Percentiles rank a stretch among this genome's conserved stretches.
Evolutionary conservation across 129 eudicot species (phyloP).

Genomic region (Chrysanthemum lavandulifolium): DNA sequence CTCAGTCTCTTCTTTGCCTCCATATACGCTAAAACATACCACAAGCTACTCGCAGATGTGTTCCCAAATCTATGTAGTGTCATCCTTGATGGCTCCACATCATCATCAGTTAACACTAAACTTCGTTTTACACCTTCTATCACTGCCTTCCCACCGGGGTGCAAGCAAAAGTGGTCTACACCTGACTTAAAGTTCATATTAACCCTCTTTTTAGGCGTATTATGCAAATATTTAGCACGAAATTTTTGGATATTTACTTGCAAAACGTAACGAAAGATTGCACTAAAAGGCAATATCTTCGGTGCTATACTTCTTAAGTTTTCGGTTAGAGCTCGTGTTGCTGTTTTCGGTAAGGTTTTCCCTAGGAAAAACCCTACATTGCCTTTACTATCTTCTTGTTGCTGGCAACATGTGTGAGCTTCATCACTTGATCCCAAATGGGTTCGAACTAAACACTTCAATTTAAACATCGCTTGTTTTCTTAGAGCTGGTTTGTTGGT

Average conservation of each 20-base stretch:
- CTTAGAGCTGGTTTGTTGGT: slow-evolving; percentile 24
- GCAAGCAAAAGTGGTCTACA: slow-evolving; percentile 42
- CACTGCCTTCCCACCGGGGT: slow-evolving; percentile 55
- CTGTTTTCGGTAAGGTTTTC: slow-evolving; percentile 74
- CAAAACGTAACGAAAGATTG: slow-evolving; percentile 44
- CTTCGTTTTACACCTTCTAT: slow-evolving; percentile 39
- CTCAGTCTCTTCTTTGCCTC: slow-evolving; percentile 50
- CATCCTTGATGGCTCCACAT: slow-evolving; percentile 54
- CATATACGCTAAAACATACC: slow-evolving; percentile 64
- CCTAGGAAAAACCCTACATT: slow-evolving; percentile 62
- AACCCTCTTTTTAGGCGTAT: not conserved
- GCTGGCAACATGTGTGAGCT: slow-evolving; percentile 56
- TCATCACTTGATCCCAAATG: slow-evolving; percentile 79
- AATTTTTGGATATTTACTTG: slow-evolving; percentile 1
- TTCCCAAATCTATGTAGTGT: slow-evolving; percentile 53
- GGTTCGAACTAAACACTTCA: slow-evolving; percentile 68
- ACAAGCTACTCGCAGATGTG: slow-evolving; percentile 52
- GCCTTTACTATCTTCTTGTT: slow-evolving; percentile 64
- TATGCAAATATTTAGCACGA: not conserved
- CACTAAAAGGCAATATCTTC: slow-evolving; percentile 63
- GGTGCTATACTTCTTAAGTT: slow-evolving; percentile 65
- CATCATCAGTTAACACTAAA: slow-evolving; percentile 36
- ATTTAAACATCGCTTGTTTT: slow-evolving; percentile 58
- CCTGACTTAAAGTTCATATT: slow-evolving; percentile 31
- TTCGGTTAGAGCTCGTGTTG: slow-evolving; percentile 68